Base-by-base conservation (phyloP, 2,329 filamentous ascomycete species). In the Apiospora sp. region DNA sequence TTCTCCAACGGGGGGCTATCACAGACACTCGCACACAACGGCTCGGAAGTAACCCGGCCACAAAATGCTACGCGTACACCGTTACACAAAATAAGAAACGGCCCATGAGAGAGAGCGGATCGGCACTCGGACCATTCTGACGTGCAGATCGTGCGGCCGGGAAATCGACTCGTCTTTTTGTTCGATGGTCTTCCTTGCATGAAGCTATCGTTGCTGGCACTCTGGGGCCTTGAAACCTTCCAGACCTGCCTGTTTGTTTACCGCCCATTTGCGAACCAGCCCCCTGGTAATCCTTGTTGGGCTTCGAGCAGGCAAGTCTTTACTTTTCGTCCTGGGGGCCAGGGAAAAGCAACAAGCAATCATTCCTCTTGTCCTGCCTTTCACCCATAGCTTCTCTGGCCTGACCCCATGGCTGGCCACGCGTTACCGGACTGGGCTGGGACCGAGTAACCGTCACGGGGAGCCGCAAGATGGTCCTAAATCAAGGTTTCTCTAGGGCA, bases 371-470 rank as follows among this genome's bases (percentile, higher is more conserved):
- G 30, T 54, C 24, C 4, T 48, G 7, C 16, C 51, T 16, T 54
- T 24, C 16, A 22, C 30, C 34, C 27, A 1, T 27, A 58, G 27
- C 14, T 30, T 34, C 27, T 30, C 16, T n/a, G 48, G 48, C n/a
- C 27, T 30, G 27, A 4, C 27, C 4, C 51, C 22, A 22, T 22
- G 58, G 58, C 58, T 34, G 58, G 58, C 34, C 34, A 19, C 58
- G 19, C 34, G 8, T 41, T 64, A 64, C 58, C 58, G 58, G 58
- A 64, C 58, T 64, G 58, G 58, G 58, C 10, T 41, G 30, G 30
- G 30, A 41, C 58, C 34, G 58, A n/a, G 58, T 41, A 24, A 64
- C 58, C 58, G 58, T 64, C 58, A 64, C 58, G 58, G 41, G 58
- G 30, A 64, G 58, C 58, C 58, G 58, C 58, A 64, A 41, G 7